Evolutionary conservation across 2,329 filamentous ascomycete genomes (phyloP).

Genomic region (Exophiala lecanii-corni): DNA sequence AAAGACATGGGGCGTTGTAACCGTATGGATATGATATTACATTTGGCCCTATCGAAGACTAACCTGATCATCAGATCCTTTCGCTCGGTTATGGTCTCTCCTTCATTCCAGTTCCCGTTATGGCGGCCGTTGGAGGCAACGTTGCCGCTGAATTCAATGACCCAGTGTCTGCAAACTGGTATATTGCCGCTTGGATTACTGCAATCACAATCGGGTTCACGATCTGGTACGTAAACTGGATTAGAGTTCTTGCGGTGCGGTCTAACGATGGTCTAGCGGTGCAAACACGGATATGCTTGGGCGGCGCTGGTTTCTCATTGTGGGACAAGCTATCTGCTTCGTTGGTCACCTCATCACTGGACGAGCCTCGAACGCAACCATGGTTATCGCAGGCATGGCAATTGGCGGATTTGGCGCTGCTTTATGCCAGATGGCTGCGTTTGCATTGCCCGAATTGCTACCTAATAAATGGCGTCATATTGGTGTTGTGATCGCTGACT

Average conservation of each 20-base stretch:
- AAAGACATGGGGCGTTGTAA: slow-evolving; percentile 29
- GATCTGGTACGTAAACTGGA: slow-evolving; percentile 5
- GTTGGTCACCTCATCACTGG: slow-evolving; percentile 39
- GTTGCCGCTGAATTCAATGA: slow-evolving; percentile 10
- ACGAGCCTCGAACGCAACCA: slow-evolving; percentile 36
- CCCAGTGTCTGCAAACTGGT: slow-evolving; percentile 8
- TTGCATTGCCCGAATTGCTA: slow-evolving; percentile 36
- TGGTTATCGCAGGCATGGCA: slow-evolving; percentile 38
- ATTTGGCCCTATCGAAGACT: not conserved
- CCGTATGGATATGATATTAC: slow-evolving; percentile 17
- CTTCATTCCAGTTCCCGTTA: slow-evolving; percentile 16
- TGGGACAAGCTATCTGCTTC: slow-evolving; percentile 39
- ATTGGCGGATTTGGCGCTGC: slow-evolving; percentile 44
- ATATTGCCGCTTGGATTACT: slow-evolving; percentile 13
- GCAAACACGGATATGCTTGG: slow-evolving; percentile 46
- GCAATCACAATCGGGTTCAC: slow-evolving; percentile 13
- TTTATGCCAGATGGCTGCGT: slow-evolving; percentile 43
- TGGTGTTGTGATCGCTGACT: slow-evolving; percentile 41
- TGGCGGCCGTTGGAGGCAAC: slow-evolving; percentile 9
- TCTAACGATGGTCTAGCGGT: slow-evolving; percentile 4
- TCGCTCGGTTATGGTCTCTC: slow-evolving; percentile 17
- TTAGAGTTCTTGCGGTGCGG: not conserved
- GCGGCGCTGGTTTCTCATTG: slow-evolving; percentile 43
- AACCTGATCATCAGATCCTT: slow-evolving; percentile 7
- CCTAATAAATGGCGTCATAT: slow-evolving; percentile 48